Base-by-base conservation (phyloP, 176 grass and related monocot species). In the Rhipidocladum racemiflorum region DNA sequence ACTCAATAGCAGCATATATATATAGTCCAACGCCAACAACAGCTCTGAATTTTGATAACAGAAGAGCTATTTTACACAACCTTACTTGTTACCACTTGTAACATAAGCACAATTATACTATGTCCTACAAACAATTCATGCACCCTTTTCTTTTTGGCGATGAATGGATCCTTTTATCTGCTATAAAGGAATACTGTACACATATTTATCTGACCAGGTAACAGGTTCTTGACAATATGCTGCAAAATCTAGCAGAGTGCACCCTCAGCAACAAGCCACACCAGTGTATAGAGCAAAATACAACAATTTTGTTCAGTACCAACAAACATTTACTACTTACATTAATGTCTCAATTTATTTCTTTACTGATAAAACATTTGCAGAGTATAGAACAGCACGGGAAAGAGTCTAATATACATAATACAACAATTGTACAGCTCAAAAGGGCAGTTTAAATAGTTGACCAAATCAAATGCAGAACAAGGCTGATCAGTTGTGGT, bases 271-370 rank as follows among this genome's bases (percentile, higher is more conserved):
- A 21, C 36, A 23, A 46, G 34, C 59, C 17, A 30, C 5, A 61
- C 7, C 29, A 36, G 28, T 62, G 53, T 21, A 40, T 35, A 61
- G 53, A 61, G 28, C 18, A 21, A 46, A n/a, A 63, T 12, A 53
- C 7, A 62, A 45, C 20, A 45, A 40, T 45, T 16, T 34, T 55
- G 71, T 64, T 63, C 15, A 76, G 24, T 46, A 45, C 40, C 7
- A 10, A 70, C 25, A 81, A 36, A 45, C 28, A 88, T 45, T 36
- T 71, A 74, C 59, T 61, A 79, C 68, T 68, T 66, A 84, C 59
- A 83, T n/a, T 25, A 81, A n/a, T 45, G 17, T 88, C 18, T 79
- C 20, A 11, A 56, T 74, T 79, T 50, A 74, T 79, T 78, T 84
- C 39, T 80, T 60, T 43, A 84, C 40, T 50, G n/a, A 51, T 25